Evolutionary conservation across 2,329 filamentous ascomycete genomes (phyloP).

Genomic region (Penicillium fuscoglaucum): DNA sequence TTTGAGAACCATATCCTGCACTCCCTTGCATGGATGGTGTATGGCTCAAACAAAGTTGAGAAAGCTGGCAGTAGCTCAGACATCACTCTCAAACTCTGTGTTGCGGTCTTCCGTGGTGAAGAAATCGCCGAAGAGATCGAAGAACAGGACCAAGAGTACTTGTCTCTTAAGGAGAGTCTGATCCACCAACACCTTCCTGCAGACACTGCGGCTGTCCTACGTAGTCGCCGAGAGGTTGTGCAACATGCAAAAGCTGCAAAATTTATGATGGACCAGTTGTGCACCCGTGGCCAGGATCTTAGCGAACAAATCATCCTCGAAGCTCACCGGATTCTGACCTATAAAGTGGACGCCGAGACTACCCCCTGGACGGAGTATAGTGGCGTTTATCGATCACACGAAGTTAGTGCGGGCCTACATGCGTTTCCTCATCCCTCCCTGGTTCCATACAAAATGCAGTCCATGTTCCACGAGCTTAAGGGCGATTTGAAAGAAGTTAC

Average conservation of each 20-base stretch:
- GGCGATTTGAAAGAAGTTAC: conserved; percentile 2
- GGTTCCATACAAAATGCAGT: conserved; percentile 5
- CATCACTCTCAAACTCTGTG: neutral
- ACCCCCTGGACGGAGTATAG: conserved; percentile 7
- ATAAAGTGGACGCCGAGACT: neutral
- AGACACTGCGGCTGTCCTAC: neutral
- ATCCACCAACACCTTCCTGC: neutral
- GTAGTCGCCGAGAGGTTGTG: conserved; percentile 2
- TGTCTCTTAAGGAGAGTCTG: neutral
- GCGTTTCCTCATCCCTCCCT: conserved; percentile 1
- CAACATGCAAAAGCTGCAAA: conserved; percentile 4
- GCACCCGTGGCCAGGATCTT: conserved; percentile 1
- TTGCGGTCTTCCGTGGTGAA: neutral
- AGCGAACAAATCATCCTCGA: conserved; percentile 6
- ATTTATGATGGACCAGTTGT: neutral
- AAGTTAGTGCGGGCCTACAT: conserved; percentile 4
- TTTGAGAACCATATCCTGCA: neutral
- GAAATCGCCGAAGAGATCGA: neutral
- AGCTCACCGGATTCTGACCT: conserved; percentile 1
- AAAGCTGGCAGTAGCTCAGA: neutral
- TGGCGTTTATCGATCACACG: conserved; percentile 3
- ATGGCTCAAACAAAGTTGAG: neutral
- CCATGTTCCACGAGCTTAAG: conserved; percentile 9
- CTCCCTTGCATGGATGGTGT: neutral
- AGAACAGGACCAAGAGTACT: neutral